phyloP scores from a whole-genome alignment of 2,329 filamentous ascomycete species.

The Raffaelea albimanens region DNA sequence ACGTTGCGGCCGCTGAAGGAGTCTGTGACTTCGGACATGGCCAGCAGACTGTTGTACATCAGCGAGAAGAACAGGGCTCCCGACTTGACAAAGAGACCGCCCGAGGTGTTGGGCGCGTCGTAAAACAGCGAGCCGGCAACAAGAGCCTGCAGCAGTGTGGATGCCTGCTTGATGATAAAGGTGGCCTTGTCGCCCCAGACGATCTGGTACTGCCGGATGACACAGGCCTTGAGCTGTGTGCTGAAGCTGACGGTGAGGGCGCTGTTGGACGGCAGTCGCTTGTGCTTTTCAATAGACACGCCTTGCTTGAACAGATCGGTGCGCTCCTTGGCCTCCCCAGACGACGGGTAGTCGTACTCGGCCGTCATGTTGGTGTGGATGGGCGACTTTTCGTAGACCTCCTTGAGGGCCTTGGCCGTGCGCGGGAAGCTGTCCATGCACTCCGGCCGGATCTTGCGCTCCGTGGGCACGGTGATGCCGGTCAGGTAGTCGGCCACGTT shows the following conservation, averaged over 20 bases:
- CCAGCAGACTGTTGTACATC: slow-evolving; percentile 52
- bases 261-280: slow-evolving; percentile 40
- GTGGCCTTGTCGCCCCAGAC: slow-evolving; percentile 66
- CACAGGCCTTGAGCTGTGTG: slow-evolving; percentile 59
- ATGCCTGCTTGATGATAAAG: slow-evolving; percentile 69
- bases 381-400: slow-evolving; percentile 44
- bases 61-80: slow-evolving; percentile 43
- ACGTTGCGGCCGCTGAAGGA: slow-evolving; percentile 55
- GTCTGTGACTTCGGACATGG: slow-evolving; percentile 62
- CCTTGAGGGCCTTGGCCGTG: slow-evolving; percentile 52
- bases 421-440: slow-evolving; percentile 53
- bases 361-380: slow-evolving; percentile 39
- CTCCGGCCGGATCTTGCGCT: slow-evolving; percentile 59
- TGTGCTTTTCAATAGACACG: slow-evolving; percentile 45
- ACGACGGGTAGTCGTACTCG: slow-evolving; percentile 50
- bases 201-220: slow-evolving; percentile 69
- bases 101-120: slow-evolving; percentile 48
- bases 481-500: slow-evolving; percentile 74
- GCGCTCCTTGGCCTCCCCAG: slow-evolving; percentile 33
- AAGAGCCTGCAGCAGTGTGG: slow-evolving; percentile 62
- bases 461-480: slow-evolving; percentile 64
- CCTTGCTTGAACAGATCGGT: slow-evolving; percentile 43
- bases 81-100: slow-evolving; percentile 50
- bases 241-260: slow-evolving; percentile 50
- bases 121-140: slow-evolving; percentile 77